These are phyloP conservation scores for Aspergillus asperescens DNA, from an alignment of 495 filamentous ascomycete genomes.

Conservation along the genomic window DNA sequence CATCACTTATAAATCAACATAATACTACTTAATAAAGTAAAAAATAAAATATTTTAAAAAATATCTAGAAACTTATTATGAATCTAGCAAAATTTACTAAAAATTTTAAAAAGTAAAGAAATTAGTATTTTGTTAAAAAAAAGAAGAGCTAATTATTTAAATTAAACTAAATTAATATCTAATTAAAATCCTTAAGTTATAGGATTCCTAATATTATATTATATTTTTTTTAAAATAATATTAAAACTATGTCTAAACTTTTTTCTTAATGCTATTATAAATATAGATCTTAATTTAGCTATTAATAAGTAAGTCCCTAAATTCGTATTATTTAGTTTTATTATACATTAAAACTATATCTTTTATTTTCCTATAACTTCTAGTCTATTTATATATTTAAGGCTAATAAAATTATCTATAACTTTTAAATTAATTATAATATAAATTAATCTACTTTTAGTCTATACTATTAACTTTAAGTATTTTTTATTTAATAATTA, in stretches of 20 bases:
- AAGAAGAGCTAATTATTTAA: too few species aligned
- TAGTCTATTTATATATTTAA: background rate
- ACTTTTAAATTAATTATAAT: background rate
- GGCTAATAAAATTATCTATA: background rate
- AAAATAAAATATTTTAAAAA: background rate
- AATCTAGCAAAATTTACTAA: slow-evolving; percentile 8
- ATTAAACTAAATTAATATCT: too few species aligned
- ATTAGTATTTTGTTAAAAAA: too few species aligned
- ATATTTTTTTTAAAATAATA: too few species aligned
- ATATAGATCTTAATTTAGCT: background rate
- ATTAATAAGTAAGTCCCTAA: background rate
- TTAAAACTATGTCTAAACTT: too few species aligned
- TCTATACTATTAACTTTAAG: background rate
- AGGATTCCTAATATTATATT: too few species aligned
- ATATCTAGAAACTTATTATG: slow-evolving; percentile 10
- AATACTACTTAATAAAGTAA: background rate
- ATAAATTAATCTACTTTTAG: background rate
- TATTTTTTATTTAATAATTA: background rate
- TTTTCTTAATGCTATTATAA: too few species aligned
- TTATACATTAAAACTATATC: background rate
- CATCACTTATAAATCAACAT: background rate
- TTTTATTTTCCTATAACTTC: background rate
- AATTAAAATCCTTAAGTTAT: too few species aligned
- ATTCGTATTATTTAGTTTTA: too few species aligned
- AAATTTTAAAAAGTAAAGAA: slow-evolving; percentile 5